These are phyloP conservation scores for Blastobotrys buckinghamii DNA, from an alignment of 1,139 yeast genomes.

Conservation along the genomic window DNA sequence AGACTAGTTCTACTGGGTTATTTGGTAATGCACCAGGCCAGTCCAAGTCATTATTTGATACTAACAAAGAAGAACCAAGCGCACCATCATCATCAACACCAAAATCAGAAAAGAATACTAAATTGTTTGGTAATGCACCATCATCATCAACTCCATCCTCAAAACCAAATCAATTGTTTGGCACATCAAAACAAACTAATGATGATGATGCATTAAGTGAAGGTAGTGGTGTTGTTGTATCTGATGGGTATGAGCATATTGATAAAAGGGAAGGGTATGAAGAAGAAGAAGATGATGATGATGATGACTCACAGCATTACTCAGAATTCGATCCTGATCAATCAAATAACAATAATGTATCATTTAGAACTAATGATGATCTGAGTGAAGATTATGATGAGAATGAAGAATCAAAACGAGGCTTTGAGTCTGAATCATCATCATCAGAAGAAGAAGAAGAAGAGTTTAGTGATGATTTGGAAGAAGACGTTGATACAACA, in stretches of 20 bases:
- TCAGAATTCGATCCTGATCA: not conserved
- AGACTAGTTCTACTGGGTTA: too few species aligned
- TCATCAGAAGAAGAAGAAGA: not conserved
- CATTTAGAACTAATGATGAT: too few species aligned
- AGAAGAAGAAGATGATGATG: not conserved
- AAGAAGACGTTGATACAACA: conserved; percentile 8
- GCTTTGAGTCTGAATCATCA: not conserved
- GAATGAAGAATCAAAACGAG: not conserved
- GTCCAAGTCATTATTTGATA: too few species aligned
- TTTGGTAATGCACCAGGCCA: too few species aligned
- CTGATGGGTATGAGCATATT: conserved; percentile 6
- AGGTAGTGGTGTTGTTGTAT: conserved; percentile 7
- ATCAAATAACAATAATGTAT: too few species aligned
- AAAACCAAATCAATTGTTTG: not conserved
- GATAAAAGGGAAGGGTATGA: not conserved
- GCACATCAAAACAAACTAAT: not conserved
- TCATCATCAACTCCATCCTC: too few species aligned
- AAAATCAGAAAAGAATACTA: not conserved
- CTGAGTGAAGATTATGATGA: conserved; percentile 1
- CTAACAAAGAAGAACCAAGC: too few species aligned
- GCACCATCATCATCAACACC: not conserved
- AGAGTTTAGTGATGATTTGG: conserved; percentile 10
- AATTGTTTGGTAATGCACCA: too few species aligned
- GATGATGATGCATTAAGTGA: not conserved
- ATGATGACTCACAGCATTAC: too few species aligned